A percentile compares a stretch with the other conserved stretches of the same genome.
Evolutionary conservation across 371 early-diverging fungal genomes (phyloP).

Genomic region (Fennellomyces sp.): DNA sequence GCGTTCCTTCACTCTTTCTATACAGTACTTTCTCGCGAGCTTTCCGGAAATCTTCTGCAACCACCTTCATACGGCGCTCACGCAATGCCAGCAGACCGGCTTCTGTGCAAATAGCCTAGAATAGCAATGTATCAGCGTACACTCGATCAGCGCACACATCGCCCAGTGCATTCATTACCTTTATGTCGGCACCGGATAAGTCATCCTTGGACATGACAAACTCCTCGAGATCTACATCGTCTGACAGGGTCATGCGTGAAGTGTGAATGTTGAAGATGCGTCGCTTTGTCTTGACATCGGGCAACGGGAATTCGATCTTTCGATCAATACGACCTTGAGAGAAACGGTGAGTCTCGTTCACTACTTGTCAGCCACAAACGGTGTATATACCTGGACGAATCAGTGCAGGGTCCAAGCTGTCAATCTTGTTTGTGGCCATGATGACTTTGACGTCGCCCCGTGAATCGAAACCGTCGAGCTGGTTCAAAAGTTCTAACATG

Average conservation of each 20-base stretch:
- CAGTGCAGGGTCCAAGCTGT: slow-evolving; percentile 98
- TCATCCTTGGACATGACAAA: slow-evolving; percentile 99
- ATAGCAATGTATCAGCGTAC: not conserved
- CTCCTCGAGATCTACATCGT: slow-evolving; percentile 98
- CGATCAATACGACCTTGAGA: slow-evolving; percentile 94
- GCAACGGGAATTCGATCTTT: slow-evolving; percentile 99
- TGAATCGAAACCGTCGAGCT: slow-evolving; percentile 99
- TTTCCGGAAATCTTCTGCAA: slow-evolving; percentile 97
- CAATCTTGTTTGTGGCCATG: slow-evolving; percentile 99
- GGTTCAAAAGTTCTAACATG: slow-evolving; percentile 99
- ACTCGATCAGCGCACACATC: no score
- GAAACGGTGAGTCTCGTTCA: not conserved
- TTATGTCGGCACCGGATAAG: slow-evolving; percentile 99
- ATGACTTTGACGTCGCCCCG: slow-evolving; percentile 99
- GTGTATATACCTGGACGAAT: slow-evolving; percentile 90
- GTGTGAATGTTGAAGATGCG: slow-evolving; percentile 99
- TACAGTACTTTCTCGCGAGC: slow-evolving; percentile 99
- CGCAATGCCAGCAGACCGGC: slow-evolving; percentile 98
- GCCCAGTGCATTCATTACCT: slow-evolving; percentile 51
- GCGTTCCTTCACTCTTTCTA: slow-evolving; percentile 98
- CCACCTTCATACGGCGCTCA: slow-evolving; percentile 99
- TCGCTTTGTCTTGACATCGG: slow-evolving; percentile 98
- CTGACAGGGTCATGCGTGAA: slow-evolving; percentile 95
- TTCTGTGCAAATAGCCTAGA: slow-evolving; percentile 99
- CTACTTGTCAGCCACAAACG: not conserved